A percentile compares a stretch with the other conserved stretches of the same genome.
phyloP scores from a whole-genome alignment of 768 basidiomycete genomes.

The Cystobasidium onofrii region DNA sequence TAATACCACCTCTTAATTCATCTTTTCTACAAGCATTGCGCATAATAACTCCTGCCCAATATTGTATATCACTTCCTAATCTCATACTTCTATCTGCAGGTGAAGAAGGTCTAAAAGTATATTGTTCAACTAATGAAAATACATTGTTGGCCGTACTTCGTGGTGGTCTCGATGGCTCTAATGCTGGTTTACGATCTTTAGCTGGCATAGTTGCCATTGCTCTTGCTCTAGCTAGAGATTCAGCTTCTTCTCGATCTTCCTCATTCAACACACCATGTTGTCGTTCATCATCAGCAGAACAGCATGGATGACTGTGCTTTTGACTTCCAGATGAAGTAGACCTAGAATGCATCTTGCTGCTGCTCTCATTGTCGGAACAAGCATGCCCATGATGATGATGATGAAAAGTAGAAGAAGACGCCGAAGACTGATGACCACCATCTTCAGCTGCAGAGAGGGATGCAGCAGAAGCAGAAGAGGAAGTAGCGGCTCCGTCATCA shows the following conservation, averaged over 20 bases:
- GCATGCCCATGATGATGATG: neutral
- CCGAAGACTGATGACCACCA: neutral
- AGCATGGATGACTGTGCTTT: constrained; percentile 7
- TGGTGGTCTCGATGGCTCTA: constrained; percentile 41
- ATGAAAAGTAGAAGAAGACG: neutral
- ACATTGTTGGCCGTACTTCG: constrained; percentile 57
- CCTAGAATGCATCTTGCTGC: neutral
- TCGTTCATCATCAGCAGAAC: constrained; percentile 12
- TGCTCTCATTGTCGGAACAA: neutral
- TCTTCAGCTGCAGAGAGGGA: neutral
- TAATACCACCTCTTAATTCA: constrained; percentile 78
- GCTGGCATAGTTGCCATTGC: constrained; percentile 31
- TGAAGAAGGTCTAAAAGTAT: constrained; percentile 79
- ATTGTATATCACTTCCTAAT: constrained; percentile 82
- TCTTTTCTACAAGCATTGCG: constrained; percentile 98
- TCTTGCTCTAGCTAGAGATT: constrained; percentile 21
- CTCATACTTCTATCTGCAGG: constrained; percentile 43
- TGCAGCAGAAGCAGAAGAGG: constrained; percentile 7
- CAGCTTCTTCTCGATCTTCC: constrained; percentile 26
- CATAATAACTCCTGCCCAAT: constrained; percentile 99
- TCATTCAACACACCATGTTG: constrained; percentile 1
- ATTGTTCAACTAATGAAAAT: constrained; percentile 90
- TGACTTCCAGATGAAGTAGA: constrained; percentile 12
- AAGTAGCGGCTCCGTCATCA: neutral
- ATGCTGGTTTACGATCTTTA: constrained; percentile 41